Conservation (phyloP, 768 basidiomycete species). For the Naganishia friedmannii region DNA sequence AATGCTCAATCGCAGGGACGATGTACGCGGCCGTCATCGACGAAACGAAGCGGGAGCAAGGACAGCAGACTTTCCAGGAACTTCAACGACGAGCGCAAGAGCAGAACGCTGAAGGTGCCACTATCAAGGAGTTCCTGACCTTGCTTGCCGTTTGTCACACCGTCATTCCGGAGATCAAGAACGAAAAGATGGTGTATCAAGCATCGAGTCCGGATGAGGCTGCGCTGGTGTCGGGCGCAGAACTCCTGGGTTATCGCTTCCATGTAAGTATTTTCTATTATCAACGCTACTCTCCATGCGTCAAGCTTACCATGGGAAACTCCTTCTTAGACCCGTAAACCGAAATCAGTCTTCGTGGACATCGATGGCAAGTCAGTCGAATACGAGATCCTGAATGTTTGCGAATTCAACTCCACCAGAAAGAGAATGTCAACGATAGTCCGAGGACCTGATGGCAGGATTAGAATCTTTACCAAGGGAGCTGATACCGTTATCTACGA, state of each 20-base stretch:
- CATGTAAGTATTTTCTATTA: conserved; percentile 62
- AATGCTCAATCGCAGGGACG: conserved; percentile 81
- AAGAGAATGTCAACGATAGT: conserved; percentile 98
- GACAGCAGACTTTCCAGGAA: conserved; percentile 77
- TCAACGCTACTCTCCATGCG: neutral
- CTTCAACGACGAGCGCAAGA: conserved; percentile 54
- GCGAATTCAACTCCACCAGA: conserved; percentile 97
- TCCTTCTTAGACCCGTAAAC: conserved; percentile 74
- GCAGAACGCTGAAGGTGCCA: conserved; percentile 52
- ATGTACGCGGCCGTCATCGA: conserved; percentile 90
- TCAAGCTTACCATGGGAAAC: neutral
- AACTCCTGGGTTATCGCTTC: conserved; percentile 86
- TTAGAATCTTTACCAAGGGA: conserved; percentile 94
- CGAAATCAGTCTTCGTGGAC: conserved; percentile 87
- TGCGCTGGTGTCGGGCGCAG: conserved; percentile 89
- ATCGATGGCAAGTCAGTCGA: conserved; percentile 70
- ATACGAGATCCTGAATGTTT: conserved; percentile 89
- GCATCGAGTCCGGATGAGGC: conserved; percentile 98
- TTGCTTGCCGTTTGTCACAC: conserved; percentile 95
- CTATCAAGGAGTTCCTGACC: conserved; percentile 57
- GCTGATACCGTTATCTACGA: conserved; percentile 97
- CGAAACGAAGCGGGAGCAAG: conserved; percentile 71
- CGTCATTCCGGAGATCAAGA: conserved; percentile 87
- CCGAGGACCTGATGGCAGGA: conserved; percentile 77
- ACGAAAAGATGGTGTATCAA: conserved; percentile 86